phyloP scores from a whole-genome alignment of 495 filamentous ascomycete genomes.

The Neurospora africana region DNA sequence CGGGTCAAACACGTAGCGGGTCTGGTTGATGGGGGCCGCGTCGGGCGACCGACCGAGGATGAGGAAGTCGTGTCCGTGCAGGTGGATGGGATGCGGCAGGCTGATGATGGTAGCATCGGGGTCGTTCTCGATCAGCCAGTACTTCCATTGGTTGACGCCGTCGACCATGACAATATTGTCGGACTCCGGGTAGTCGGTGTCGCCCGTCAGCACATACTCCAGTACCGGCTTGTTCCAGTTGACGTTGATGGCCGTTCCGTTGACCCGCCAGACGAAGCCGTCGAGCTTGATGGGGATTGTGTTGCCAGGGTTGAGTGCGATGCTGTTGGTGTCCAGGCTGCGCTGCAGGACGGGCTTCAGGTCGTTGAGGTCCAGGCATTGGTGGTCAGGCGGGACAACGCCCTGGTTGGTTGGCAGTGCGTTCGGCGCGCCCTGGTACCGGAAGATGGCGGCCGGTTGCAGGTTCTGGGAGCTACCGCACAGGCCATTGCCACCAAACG shows the following conservation, averaged over 20 bases:
- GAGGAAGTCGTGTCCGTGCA: constrained; percentile 49
- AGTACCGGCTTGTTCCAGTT: constrained; percentile 33
- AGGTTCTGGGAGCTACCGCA: constrained; percentile 24
- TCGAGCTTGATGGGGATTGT: constrained; percentile 21
- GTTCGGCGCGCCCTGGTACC: constrained; percentile 20
- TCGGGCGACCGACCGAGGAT: constrained; percentile 35
- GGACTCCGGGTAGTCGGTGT: constrained; percentile 24
- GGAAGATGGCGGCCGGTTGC: constrained; percentile 28
- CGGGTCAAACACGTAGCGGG: constrained; percentile 25
- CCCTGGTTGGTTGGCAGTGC: constrained; percentile 22
- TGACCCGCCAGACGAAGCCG: constrained; percentile 33
- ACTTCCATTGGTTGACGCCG: constrained; percentile 34
- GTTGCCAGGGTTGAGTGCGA: constrained; percentile 16
- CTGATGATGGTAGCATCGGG: constrained; percentile 27
- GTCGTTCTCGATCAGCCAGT: constrained; percentile 42
- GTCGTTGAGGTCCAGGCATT: constrained; percentile 23
- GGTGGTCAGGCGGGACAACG: constrained; percentile 12
- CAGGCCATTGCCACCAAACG: constrained; percentile 18
- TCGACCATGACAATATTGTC: constrained; percentile 31
- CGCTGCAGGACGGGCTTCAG: constrained; percentile 23
- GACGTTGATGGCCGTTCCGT: constrained; percentile 27
- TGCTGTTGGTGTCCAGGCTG: constrained; percentile 14
- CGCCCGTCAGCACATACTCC: constrained; percentile 25
- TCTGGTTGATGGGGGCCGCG: constrained; percentile 5
- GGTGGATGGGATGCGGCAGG: constrained; percentile 37